Conservation (phyloP, 306 rosid species). For the Vigna radiata region DNA sequence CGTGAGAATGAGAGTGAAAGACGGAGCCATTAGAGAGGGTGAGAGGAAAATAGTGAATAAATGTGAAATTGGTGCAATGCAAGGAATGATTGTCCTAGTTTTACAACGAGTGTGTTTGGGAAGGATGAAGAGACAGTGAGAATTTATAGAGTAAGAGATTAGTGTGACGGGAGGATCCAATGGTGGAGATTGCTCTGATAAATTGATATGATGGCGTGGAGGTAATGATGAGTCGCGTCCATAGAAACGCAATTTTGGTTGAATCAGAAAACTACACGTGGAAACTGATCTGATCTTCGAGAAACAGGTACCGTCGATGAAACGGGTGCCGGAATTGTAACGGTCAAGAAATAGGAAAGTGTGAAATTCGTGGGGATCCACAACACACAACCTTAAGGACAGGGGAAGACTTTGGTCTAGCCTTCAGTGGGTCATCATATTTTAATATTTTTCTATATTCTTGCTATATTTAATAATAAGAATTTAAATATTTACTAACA, state of each 20-base stretch:
- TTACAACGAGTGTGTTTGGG: neutral
- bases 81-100: neutral
- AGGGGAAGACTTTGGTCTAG: neutral
- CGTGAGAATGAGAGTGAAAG: conserved; percentile 1
- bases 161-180: neutral
- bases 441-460: too few relatives aligned
- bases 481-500: too few relatives aligned
- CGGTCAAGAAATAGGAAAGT: conserved; percentile 45
- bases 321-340: conserved; percentile 16
- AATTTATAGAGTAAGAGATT: conserved; percentile 29
- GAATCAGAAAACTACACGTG: neutral
- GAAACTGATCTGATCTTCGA: neutral
- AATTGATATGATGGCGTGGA: neutral
- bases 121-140: neutral
- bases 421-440: neutral
- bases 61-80: neutral
- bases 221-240: neutral
- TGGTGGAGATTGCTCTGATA: conserved; percentile 7
- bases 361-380: conserved; percentile 43
- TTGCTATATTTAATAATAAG: too few relatives aligned
- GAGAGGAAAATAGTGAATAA: neutral
- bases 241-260: conserved; percentile 1
- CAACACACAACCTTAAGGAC: neutral
- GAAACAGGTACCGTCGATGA: neutral
- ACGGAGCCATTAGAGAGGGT: conserved; percentile 32